Evolutionary conservation across 148 eudicot genomes (phyloP).

Genomic region (Euryodendron excelsum): DNA sequence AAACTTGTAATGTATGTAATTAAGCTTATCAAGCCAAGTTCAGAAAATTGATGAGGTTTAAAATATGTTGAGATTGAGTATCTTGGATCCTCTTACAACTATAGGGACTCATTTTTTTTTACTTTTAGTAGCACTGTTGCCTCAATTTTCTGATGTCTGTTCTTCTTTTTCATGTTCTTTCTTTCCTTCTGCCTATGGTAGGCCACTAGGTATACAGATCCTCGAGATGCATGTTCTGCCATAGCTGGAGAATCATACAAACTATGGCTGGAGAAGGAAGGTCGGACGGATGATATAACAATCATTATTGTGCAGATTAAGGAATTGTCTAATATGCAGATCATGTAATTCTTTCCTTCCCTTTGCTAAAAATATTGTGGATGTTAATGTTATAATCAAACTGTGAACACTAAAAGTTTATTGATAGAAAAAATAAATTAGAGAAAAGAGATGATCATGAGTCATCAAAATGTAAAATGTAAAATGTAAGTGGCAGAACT

Average conservation of each 20-base stretch:
- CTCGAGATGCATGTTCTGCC: constrained; percentile 71
- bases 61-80: too few relatives aligned
- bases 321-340: constrained; percentile 27
- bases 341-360: neutral
- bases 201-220: constrained; percentile 62
- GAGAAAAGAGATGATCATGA: too few relatives aligned
- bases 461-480: too few relatives aligned
- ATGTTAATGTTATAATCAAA: neutral
- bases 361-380: neutral
- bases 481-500: too few relatives aligned
- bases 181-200: constrained; percentile 13
- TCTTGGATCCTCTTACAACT: too few relatives aligned
- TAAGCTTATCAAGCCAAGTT: too few relatives aligned
- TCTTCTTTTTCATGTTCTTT: neutral
- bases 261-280: constrained; percentile 75
- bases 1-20: too few relatives aligned
- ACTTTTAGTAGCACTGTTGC: neutral
- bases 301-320: constrained; percentile 73
- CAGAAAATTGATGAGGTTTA: too few relatives aligned
- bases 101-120: neutral
- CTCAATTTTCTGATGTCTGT: neutral
- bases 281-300: constrained; percentile 89
- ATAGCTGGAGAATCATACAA: constrained; percentile 81
- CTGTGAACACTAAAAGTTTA: neutral
- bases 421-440: neutral